Evolutionary conservation across 805 yeast genomes (phyloP), one percentile per base, ranked within the genome.

Genomic region (Wickerhamomyces rabaulensis): DNA sequence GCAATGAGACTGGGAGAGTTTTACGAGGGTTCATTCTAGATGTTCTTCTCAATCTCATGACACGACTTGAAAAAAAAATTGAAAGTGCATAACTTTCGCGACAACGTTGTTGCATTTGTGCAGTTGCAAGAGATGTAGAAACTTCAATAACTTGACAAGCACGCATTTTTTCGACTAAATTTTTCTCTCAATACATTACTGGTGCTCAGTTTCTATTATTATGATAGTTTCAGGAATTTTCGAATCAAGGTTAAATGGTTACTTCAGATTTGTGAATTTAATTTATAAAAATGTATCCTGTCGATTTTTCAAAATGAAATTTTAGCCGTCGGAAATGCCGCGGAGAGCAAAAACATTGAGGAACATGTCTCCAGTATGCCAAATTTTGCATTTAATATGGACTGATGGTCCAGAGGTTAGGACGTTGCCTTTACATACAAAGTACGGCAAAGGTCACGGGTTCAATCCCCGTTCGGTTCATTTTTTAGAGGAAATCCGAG

Each of bases 381-480:
- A 33, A 33, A 33, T 26, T 29, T 33, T 41, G 22, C 25, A 17
- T 26, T 37, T 36, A 36, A 36, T 16, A 44, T 39, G 56, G 56
- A 51, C 56, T 51, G 54, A 53, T 53, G 53, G 56, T 53, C 56
- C 52, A 53, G 56, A 47, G 55, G 56, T 53, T 53, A 52, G 52
- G 56, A 53, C 55, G 56, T 53, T 49, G 55, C 55, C 56, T 53
- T 53, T 53, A 53, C 55, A 53, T 33, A 6, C n/a, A 33, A 33
- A 33, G 36, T 33, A 9, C 56, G 56, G 56, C 55, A 50, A 53
- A 53, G 56, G 55, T 53, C 56, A 43, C 55, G 56, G 56, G 56
- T 53, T 53, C 56, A 52, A 53, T 53, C 56, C 56, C 56, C 56
- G 55, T 45, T 53, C 53, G 55, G 55, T 51, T 53, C 56, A 53